Conservation (phyloP, 1,284 basidiomycete genomes). For the Melampsora larici-populina region DNA sequence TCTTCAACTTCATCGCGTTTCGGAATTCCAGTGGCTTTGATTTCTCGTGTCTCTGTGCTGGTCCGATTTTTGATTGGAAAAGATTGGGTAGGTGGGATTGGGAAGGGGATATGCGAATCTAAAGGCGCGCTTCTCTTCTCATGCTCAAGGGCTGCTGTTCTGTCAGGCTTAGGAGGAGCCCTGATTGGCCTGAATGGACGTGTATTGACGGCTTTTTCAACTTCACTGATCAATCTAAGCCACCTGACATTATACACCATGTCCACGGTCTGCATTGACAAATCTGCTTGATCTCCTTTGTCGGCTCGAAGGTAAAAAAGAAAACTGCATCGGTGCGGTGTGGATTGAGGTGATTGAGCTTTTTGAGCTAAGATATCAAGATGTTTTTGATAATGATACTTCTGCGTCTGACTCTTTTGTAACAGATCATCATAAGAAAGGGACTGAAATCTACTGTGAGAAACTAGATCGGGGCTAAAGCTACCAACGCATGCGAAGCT, state of each 20-base stretch:
- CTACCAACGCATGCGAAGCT: slow-evolving; percentile 33
- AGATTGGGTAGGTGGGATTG: not conserved
- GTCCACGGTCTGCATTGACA: not conserved
- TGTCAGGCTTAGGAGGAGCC: not conserved
- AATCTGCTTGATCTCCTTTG: not conserved
- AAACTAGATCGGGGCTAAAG: not conserved
- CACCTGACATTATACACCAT: not conserved
- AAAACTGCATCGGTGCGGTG: not conserved
- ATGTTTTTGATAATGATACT: slow-evolving; percentile 5
- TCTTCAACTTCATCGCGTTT: not conserved
- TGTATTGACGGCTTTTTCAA: not conserved
- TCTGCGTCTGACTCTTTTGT: slow-evolving; percentile 1
- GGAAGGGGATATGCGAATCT: not conserved
- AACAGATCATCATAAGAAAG: not conserved
- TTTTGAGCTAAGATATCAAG: not conserved
- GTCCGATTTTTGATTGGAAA: not conserved
- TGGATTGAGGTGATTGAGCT: not conserved
- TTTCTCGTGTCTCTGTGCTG: not conserved
- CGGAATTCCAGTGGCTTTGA: not conserved
- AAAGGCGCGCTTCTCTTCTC: not conserved
- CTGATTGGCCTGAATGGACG: not conserved
- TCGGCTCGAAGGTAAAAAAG: not conserved
- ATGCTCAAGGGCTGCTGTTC: not conserved
- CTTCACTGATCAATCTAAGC: not conserved
- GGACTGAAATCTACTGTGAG: not conserved